Percentiles rank a stretch among this genome's conserved stretches.
phyloP scores from a whole-genome alignment of 2,329 filamentous ascomycete species.

The Truncatella angustata region DNA sequence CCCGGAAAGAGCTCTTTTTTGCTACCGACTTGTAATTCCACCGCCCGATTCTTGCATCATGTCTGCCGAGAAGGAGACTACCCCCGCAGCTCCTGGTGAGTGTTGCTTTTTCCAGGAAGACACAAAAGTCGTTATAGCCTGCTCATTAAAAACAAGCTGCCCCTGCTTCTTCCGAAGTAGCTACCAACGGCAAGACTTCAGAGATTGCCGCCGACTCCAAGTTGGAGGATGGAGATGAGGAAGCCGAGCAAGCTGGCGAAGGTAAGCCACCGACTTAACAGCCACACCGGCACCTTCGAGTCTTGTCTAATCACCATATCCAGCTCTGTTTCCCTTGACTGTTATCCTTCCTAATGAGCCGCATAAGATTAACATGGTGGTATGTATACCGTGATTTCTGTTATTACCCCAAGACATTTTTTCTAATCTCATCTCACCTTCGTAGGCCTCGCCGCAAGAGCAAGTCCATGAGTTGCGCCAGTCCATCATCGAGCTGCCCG shows the following conservation, averaged over 20 bases:
- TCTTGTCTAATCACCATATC: slow-evolving; percentile 15
- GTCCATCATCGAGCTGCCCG: slow-evolving; percentile 89
- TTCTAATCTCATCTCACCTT: too few relatives aligned
- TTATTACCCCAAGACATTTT: too few relatives aligned
- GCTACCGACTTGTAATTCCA: not conserved
- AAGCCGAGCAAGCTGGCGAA: slow-evolving; percentile 22
- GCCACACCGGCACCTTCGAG: not conserved
- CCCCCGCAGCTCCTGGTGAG: slow-evolving; percentile 21
- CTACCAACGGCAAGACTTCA: slow-evolving; percentile 20
- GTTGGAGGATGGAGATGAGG: slow-evolving; percentile 22
- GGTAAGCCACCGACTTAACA: slow-evolving; percentile 18
- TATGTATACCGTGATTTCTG: slow-evolving; percentile 40
- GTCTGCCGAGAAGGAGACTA: slow-evolving; percentile 27
- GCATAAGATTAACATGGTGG: slow-evolving; percentile 80
- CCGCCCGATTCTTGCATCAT: slow-evolving; percentile 16
- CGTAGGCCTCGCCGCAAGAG: slow-evolving; percentile 84
- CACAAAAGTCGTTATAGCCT: not conserved
- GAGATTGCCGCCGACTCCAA: slow-evolving; percentile 18
- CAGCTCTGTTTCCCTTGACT: slow-evolving; percentile 60
- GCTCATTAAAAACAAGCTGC: not conserved
- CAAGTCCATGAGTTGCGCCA: slow-evolving; percentile 97
- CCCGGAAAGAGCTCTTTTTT: not conserved
- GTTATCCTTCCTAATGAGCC: slow-evolving; percentile 80
- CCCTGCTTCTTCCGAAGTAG: slow-evolving; percentile 18
- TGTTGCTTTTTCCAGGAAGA: not conserved